Evolutionary conservation across 208 protist genomes (phyloP), one percentile per base, ranked within the genome.

Genomic region (Crithidia fasciculata): DNA sequence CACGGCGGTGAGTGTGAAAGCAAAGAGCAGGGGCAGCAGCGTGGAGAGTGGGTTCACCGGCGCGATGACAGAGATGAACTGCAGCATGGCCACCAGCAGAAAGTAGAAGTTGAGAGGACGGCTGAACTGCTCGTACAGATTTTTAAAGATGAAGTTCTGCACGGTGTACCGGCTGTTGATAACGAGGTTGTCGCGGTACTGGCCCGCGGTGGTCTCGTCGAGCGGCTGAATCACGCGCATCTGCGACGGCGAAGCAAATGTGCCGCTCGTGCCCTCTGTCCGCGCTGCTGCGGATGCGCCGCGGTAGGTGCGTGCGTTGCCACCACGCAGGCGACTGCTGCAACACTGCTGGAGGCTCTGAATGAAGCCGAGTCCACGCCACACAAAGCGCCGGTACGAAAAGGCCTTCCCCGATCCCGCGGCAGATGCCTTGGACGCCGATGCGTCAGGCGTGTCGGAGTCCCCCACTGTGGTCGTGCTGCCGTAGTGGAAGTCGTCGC

Each of bases 81-180:
- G 96, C 6, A 99, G 76, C 40, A 87, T 71, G 8, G 90, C 81
- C 9, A 99, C 97, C 5, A 99, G 68, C 28, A 99, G 75, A 86
- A 99, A 99, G 78, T 99, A 99, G 47, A 98, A 85, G 80, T 99
- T 99, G 39, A 98, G 85, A 9, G 96, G 87, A 8, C 95, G 83
- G 3, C 83, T 67, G 69, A 99, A 99, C 87, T 99, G 98, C 77
- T 99, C 97, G 65, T 92, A 98, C 8, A 99, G 76, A 56, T 99
- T 99, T 52, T 95, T 89, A 58, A 96, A 94, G 1, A 99, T 37
- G 76, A 99, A 99, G 55, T 89, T 99, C 4, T 90, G 76, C 0
- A 93, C 19, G 4, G 89, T 99, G 85, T 99, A 99, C 72, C 98
- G 98, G 59, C 93, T 92, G 54, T 97, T 99, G 39, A 78, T 81